A percentile compares a stretch with the other conserved stretches of the same genome.
phyloP scores from a whole-genome alignment of 352 stramenopile genomes.

The Globisporangium spiculum region DNA sequence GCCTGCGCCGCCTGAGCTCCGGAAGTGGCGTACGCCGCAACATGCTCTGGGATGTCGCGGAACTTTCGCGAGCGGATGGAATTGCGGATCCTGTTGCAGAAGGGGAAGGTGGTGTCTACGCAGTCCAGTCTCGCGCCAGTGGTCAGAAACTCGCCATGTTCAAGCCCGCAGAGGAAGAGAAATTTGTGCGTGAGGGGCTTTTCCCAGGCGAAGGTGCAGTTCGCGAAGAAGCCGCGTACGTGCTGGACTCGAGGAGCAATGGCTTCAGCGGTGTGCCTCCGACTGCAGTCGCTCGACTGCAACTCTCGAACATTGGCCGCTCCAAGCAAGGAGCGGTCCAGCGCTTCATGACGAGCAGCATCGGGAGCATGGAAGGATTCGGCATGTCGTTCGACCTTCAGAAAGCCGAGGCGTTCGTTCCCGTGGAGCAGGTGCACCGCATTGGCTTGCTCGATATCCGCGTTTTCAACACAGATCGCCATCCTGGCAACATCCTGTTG shows the following conservation, averaged over 20 bases:
- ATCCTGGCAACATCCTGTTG: constrained; percentile 78
- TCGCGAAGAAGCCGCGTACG: constrained; percentile 72
- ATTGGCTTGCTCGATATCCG: constrained; percentile 82
- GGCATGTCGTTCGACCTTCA: constrained; percentile 69
- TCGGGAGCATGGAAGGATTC: constrained; percentile 79
- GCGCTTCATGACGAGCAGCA: constrained; percentile 74
- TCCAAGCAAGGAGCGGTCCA: constrained; percentile 75
- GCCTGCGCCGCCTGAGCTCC: constrained; percentile 55
- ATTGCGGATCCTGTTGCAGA: constrained; percentile 55
- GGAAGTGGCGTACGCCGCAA: constrained; percentile 56
- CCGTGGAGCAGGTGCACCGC: constrained; percentile 76
- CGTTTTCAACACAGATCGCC: constrained; percentile 86
- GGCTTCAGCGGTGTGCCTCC: constrained; percentile 76
- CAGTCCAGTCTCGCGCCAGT: constrained; percentile 60
- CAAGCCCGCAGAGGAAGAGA: constrained; percentile 78
- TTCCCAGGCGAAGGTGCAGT: constrained; percentile 66
- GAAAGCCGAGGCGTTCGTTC: constrained; percentile 59
- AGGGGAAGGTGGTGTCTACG: constrained; percentile 71
- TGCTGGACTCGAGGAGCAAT: constrained; percentile 63
- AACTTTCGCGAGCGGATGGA: constrained; percentile 47
- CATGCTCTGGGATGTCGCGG: constrained; percentile 78
- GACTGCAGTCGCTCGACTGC: constrained; percentile 64
- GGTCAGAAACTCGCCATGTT: constrained; percentile 80
- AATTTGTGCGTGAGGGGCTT: constrained; percentile 71
- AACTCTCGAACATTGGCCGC: constrained; percentile 38